Conservation (phyloP, 768 basidiomycete species). For the Mycena filopes region DNA sequence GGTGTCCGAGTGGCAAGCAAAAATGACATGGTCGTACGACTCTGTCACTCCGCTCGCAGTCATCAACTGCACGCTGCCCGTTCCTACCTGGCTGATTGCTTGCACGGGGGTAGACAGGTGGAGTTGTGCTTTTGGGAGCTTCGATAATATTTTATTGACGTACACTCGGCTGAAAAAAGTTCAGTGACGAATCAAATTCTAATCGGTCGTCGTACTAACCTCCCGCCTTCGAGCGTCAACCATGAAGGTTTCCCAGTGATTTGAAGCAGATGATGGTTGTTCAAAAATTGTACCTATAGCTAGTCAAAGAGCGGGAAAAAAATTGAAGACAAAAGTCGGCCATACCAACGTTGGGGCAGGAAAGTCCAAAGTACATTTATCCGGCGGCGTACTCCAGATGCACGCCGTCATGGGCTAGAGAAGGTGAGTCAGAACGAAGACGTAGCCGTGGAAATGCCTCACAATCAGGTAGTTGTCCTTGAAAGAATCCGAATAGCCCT, state of each 20-base stretch:
- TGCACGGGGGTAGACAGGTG: slow-evolving; percentile 70
- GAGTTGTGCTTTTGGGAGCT: slow-evolving; percentile 61
- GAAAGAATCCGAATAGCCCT: slow-evolving; percentile 76
- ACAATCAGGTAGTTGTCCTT: slow-evolving; percentile 81
- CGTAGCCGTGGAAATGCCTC: slow-evolving; percentile 36
- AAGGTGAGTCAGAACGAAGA: slow-evolving; percentile 8
- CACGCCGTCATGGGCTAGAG: slow-evolving; percentile 81
- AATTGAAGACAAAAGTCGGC: background rate
- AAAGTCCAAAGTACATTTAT: slow-evolving; percentile 75
- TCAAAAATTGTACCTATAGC: slow-evolving; percentile 71
- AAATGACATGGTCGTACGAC: slow-evolving; percentile 75
- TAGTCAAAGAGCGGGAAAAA: background rate
- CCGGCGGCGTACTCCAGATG: slow-evolving; percentile 83
- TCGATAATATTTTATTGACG: slow-evolving; percentile 68
- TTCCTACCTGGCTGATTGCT: slow-evolving; percentile 48
- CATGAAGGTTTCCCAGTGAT: slow-evolving; percentile 76
- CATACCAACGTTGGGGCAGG: slow-evolving; percentile 72
- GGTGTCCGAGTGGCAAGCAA: slow-evolving; percentile 80
- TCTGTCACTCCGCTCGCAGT: slow-evolving; percentile 57
- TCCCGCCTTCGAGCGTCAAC: slow-evolving; percentile 79
- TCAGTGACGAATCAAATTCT: background rate
- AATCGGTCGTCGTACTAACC: slow-evolving; percentile 53
- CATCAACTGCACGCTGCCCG: slow-evolving; percentile 52
- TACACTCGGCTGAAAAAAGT: slow-evolving; percentile 65
- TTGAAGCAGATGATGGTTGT: slow-evolving; percentile 81